Percentiles rank a stretch among this genome's conserved stretches.
Evolutionary conservation across 2,329 filamentous ascomycete species (phyloP).

Genomic region (Cordyceps cateniannulata): DNA sequence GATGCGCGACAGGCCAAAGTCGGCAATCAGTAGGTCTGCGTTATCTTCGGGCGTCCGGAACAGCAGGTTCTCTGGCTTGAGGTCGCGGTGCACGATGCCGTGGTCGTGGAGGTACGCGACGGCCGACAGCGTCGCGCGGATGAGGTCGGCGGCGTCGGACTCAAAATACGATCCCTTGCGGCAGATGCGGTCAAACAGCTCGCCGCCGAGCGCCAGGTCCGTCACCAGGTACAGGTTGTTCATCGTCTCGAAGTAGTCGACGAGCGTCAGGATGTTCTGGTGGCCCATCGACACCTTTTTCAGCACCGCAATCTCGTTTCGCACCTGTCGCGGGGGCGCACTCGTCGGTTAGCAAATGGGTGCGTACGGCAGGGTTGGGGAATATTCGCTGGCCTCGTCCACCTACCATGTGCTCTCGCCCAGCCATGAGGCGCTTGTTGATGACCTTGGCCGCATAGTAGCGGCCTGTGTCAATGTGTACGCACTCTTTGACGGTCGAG

Average conservation of each 20-base stretch:
- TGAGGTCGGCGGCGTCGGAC: constrained; percentile 89
- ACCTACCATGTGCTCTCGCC: constrained; percentile 91
- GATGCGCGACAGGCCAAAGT: constrained; percentile 91
- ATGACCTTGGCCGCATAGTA: constrained; percentile 99
- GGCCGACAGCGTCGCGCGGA: constrained; percentile 91
- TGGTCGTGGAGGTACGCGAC: constrained; percentile 98
- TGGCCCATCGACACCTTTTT: constrained; percentile 99
- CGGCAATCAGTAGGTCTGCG: constrained; percentile 90
- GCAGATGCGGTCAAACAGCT: constrained; percentile 97
- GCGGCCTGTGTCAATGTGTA: constrained; percentile 93
- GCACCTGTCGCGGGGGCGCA: constrained; percentile 51
- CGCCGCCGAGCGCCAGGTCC: constrained; percentile 89
- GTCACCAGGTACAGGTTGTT: constrained; percentile 99
- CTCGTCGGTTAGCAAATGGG: not conserved
- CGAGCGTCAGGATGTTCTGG: constrained; percentile 93
- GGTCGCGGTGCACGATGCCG: constrained; percentile 93
- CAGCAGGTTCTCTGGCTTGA: constrained; percentile 95
- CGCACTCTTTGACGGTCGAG: constrained; percentile 97
- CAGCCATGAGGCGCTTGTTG: constrained; percentile 97
- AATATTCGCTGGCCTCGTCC: not conserved
- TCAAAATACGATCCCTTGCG: constrained; percentile 98
- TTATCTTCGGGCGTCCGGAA: constrained; percentile 98
- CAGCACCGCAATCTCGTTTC: constrained; percentile 95
- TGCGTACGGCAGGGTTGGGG: not conserved
- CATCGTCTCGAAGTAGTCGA: constrained; percentile 99